A percentile compares a stretch with the other conserved stretches of the same genome.
Conservation (phyloP, 2,329 filamentous ascomycete species). For the Septoria petroselini region DNA sequence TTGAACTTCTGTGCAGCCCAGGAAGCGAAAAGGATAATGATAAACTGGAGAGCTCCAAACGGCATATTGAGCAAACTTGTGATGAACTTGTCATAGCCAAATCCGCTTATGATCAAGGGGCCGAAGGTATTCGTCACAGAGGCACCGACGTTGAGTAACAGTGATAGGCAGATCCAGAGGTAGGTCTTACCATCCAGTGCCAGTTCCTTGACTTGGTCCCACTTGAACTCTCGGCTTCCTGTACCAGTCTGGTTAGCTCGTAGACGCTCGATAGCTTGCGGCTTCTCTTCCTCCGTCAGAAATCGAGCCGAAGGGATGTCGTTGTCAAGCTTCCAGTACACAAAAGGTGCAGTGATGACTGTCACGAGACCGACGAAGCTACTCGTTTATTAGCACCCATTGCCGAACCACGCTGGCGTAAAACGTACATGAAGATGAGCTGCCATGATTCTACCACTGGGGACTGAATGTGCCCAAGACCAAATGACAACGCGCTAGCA, state of each 20-base stretch:
- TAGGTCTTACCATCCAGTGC: constrained; percentile 50
- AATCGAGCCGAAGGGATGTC: constrained; percentile 54
- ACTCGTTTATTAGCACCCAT: no score
- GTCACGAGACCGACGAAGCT: constrained; percentile 61
- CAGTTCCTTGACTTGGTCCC: constrained; percentile 45
- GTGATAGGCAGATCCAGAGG: constrained; percentile 59
- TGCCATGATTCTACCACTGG: constrained; percentile 28
- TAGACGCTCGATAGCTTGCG: constrained; percentile 49
- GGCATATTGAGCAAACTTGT: constrained; percentile 65
- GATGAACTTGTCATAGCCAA: constrained; percentile 58
- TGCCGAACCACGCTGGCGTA: no score
- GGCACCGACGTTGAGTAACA: constrained; percentile 64
- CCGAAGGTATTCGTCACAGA: constrained; percentile 64
- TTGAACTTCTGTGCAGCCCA: constrained; percentile 57
- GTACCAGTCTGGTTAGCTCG: constrained; percentile 52
- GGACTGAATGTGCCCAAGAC: constrained; percentile 26
- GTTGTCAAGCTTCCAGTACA: constrained; percentile 60
- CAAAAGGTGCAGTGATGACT: constrained; percentile 54
- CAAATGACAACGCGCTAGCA: constrained; percentile 25
- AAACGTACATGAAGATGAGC: constrained; percentile 41
- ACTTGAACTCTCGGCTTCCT: constrained; percentile 47
- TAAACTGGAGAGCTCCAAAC: constrained; percentile 60
- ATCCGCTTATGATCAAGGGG: constrained; percentile 59
- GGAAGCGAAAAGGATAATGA: constrained; percentile 58
- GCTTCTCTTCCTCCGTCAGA: constrained; percentile 47